Evolutionary conservation across 2,329 filamentous ascomycete genomes (phyloP), one percentile per base, ranked within the genome.

Genomic region (Ceratocystiopsis sp.): DNA sequence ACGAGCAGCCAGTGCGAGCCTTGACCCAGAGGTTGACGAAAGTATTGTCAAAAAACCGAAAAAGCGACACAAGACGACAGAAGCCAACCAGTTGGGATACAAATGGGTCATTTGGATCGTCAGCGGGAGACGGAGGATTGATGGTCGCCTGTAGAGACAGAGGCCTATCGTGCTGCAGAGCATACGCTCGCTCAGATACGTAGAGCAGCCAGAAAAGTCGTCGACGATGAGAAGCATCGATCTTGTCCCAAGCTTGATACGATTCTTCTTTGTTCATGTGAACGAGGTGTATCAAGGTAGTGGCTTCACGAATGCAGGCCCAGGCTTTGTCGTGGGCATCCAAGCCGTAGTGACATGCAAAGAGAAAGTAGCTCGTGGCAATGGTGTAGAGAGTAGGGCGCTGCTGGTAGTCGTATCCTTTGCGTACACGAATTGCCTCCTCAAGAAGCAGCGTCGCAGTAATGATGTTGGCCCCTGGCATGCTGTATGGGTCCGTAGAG

Each of bases 361-460:
- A 86, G 21, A 89, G 57, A 57, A 89, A 86, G 59, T 83, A 85
- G 43, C 79, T 85, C n/a, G 80, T 84, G 46, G 78, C 74, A 13
- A 84, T 57, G 38, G 64, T 70, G 51, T 75, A 73, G 46, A 71
- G 57, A 10, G 65, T 72, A 9, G 75, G 68, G 14, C 61, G 61
- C 42, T 74, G 71, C 32, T 72, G 63, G 48, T 75, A 74, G 46
- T 80, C 75, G 49, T 69, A 71, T 18, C 71, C 69, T 54, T 76
- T 78, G 44, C 76, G 68, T 5, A 79, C 74, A n/a, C 73, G 67
- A 15, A 78, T 56, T 2, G 71, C 68, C 57, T 86, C 81, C 40
- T 82, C 75, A 49, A 85, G 63, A 40, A 86, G 63, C 35, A 80
- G 60, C 42, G 76, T 74, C 33, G 76, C 77, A 0, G 78, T 75